Percentiles rank a stretch among this genome's conserved stretches.
These are phyloP conservation scores for Fusarium austroafricanum DNA, from an alignment of 2,329 filamentous ascomycete species.

Conservation along the genomic window DNA sequence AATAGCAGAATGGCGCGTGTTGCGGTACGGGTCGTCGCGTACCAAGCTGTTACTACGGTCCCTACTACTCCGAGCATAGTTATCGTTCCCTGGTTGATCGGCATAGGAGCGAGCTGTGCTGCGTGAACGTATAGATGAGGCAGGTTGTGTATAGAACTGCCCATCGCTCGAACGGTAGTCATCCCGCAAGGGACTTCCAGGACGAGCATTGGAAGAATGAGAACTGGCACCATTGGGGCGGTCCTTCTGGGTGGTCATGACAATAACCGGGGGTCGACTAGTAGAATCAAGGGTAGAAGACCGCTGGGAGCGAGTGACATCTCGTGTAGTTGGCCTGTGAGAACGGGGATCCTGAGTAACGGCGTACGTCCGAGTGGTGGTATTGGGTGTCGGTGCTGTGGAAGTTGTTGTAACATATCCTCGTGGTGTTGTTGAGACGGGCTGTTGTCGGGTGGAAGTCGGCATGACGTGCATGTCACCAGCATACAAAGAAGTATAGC, in stretches of 20 bases:
- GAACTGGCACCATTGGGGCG: conserved; percentile 55
- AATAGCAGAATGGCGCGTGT: conserved; percentile 58
- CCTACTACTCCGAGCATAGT: conserved; percentile 61
- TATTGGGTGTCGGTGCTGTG: conserved; percentile 52
- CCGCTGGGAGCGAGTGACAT: conserved; percentile 58
- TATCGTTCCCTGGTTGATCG: conserved; percentile 63
- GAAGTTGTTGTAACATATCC: conserved; percentile 50
- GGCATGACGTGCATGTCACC: conserved; percentile 68
- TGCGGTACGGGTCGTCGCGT: conserved; percentile 60
- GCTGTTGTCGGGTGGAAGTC: conserved; percentile 49
- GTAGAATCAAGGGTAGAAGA: conserved; percentile 65
- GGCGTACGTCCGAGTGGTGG: conserved; percentile 67
- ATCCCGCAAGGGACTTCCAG: conserved; percentile 63
- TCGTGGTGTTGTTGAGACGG: conserved; percentile 48
- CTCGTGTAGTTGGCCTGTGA: conserved; percentile 61
- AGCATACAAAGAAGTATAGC: conserved; percentile 62
- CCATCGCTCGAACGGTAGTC: conserved; percentile 64
- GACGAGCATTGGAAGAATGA: conserved; percentile 52
- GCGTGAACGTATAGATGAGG: conserved; percentile 65
- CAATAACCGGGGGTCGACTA: conserved; percentile 64
- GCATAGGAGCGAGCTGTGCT: conserved; percentile 62
- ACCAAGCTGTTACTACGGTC: conserved; percentile 61
- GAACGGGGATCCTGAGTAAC: conserved; percentile 64
- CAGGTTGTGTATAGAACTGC: conserved; percentile 67
- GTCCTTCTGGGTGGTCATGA: conserved; percentile 64